These are phyloP conservation scores for Herpotrichia juniperi DNA, from an alignment of 2,329 filamentous ascomycete species.

Conservation along the genomic window DNA sequence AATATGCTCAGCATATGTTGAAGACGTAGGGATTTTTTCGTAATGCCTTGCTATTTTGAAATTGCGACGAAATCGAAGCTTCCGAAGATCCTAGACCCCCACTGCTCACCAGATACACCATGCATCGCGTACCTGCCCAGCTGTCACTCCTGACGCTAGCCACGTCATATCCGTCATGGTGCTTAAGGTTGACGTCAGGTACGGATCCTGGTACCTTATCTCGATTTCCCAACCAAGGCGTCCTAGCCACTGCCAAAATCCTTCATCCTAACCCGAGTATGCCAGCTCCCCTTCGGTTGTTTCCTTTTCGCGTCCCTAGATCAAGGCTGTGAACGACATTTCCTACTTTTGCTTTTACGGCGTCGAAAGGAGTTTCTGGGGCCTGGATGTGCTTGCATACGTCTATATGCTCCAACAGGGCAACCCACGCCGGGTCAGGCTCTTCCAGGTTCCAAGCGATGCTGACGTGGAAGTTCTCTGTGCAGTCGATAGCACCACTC, in stretches of 20 bases:
- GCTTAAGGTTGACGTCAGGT: not conserved
- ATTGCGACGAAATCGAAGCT: too few relatives aligned
- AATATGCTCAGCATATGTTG: too few relatives aligned
- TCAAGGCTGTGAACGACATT: slow-evolving; percentile 44
- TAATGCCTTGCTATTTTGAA: too few relatives aligned
- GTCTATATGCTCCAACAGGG: slow-evolving; percentile 28
- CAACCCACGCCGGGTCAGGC: slow-evolving; percentile 31
- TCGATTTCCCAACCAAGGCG: slow-evolving; percentile 14
- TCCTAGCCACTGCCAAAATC: not conserved
- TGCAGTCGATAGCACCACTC: slow-evolving; percentile 45
- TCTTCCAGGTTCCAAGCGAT: slow-evolving; percentile 73
- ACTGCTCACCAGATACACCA: too few relatives aligned
- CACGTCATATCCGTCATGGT: slow-evolving; percentile 11
- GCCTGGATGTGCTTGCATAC: slow-evolving; percentile 23
- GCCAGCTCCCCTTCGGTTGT: slow-evolving; percentile 15
- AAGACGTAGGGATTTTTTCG: too few relatives aligned
- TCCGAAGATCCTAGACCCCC: too few relatives aligned
- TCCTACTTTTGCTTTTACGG: slow-evolving; percentile 57
- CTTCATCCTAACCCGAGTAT: slow-evolving; percentile 23
- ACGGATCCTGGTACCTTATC: slow-evolving; percentile 8
- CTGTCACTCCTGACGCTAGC: not conserved
- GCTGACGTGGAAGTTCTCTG: slow-evolving; percentile 80
- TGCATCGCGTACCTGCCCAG: not conserved
- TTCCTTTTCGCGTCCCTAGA: slow-evolving; percentile 20
- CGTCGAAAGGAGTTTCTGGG: slow-evolving; percentile 41